These are phyloP conservation scores for Calocybe cyanea DNA, from an alignment of 768 basidiomycete genomes.

Conservation along the genomic window DNA sequence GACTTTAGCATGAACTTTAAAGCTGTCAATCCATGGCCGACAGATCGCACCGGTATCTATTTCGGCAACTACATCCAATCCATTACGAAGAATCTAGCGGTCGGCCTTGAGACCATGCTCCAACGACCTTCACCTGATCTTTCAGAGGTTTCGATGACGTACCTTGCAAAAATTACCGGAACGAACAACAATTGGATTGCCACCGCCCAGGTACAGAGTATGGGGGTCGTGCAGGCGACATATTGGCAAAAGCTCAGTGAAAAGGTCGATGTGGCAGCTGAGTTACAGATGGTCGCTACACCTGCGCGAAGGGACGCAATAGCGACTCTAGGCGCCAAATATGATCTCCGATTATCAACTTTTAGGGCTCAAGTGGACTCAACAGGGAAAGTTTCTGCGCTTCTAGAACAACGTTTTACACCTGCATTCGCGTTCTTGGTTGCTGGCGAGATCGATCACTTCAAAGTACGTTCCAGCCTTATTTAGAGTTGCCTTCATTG, in stretches of 20 bases:
- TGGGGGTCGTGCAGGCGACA: slow-evolving; percentile 82
- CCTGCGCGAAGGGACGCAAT: slow-evolving; percentile 84
- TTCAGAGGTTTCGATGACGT: slow-evolving; percentile 68
- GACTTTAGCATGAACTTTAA: slow-evolving; percentile 88
- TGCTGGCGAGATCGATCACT: slow-evolving; percentile 97
- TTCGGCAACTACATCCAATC: slow-evolving; percentile 92
- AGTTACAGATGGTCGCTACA: slow-evolving; percentile 78
- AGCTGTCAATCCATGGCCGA: slow-evolving; percentile 86
- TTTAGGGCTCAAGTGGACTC: slow-evolving; percentile 96
- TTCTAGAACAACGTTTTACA: slow-evolving; percentile 94
- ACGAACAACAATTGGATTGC: slow-evolving; percentile 83
- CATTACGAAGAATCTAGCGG: slow-evolving; percentile 81
- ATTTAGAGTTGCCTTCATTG: slow-evolving; percentile 4
- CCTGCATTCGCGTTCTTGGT: slow-evolving; percentile 94
- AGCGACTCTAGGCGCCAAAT: slow-evolving; percentile 93
- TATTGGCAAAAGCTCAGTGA: slow-evolving; percentile 97
- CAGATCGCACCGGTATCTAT: slow-evolving; percentile 88
- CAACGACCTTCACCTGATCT: slow-evolving; percentile 75
- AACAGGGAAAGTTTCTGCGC: slow-evolving; percentile 90
- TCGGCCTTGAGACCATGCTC: slow-evolving; percentile 82
- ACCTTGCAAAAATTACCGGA: slow-evolving; percentile 76
- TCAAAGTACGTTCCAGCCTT: slow-evolving; percentile 61
- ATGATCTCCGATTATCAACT: slow-evolving; percentile 89
- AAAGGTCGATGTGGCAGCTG: slow-evolving; percentile 96
- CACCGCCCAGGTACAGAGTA: slow-evolving; percentile 83